Percentiles rank a stretch among this genome's conserved stretches.
These are phyloP conservation scores for Asterella californica DNA, from an alignment of 225 moss, liverwort and hornwort genomes.

Conservation along the genomic window DNA sequence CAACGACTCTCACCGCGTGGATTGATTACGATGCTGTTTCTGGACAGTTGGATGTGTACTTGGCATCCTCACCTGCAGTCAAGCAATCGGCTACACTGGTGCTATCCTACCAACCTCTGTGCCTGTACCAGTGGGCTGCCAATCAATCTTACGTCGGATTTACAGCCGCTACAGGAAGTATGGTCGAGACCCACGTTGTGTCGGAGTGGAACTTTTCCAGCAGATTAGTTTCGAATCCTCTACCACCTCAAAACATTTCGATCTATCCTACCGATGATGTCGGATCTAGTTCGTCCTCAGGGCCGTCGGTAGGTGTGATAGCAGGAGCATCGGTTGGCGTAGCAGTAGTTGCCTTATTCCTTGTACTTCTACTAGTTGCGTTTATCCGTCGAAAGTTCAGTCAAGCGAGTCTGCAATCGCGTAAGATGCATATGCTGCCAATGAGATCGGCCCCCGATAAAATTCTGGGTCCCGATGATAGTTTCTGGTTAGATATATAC, in stretches of 20 bases:
- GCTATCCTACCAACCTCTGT: slow-evolving; percentile 12
- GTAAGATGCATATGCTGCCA: background rate
- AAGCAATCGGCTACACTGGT: slow-evolving; percentile 4
- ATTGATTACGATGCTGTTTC: slow-evolving; percentile 5
- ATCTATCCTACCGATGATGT: background rate
- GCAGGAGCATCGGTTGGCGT: background rate
- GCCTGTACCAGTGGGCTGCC: slow-evolving; percentile 1
- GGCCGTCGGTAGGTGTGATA: background rate
- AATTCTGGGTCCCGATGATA: background rate
- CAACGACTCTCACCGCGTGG: background rate
- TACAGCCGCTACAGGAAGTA: slow-evolving; percentile 13
- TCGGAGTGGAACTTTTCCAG: slow-evolving; percentile 15
- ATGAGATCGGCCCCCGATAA: background rate
- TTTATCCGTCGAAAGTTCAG: background rate
- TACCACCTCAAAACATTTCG: slow-evolving; percentile 8
- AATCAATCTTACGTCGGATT: slow-evolving; percentile 15
- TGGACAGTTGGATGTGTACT: background rate
- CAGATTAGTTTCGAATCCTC: slow-evolving; percentile 4
- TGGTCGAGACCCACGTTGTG: background rate
- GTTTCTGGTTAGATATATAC: background rate
- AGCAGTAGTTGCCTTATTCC: background rate
- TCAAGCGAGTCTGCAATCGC: background rate
- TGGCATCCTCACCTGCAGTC: background rate
- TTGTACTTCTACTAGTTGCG: background rate
- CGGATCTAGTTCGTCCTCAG: background rate